Base-by-base conservation (phyloP, 495 filamentous ascomycete species). In the Tuber umbilicatum region DNA sequence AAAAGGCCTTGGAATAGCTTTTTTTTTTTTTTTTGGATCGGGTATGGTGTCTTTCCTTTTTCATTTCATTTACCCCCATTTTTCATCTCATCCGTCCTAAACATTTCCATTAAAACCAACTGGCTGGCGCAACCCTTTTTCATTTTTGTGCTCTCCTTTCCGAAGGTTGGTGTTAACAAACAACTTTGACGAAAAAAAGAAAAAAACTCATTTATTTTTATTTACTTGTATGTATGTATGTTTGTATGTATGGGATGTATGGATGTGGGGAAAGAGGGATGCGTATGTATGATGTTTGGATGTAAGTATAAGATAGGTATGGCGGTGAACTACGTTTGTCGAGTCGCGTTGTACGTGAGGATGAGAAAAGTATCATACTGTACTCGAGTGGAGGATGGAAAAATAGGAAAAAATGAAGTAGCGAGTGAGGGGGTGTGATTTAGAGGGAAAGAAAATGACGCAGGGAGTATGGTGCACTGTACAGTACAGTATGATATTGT, bases 61-160 rank as follows among this genome's bases (percentile, higher is more conserved):
- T 64, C 17, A 2, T 5, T 47, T 19, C 42, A 55, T 55, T 50
- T 27, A 0, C 2, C 42, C 42, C 42, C 47, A n/a, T 55, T 27
- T 27, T 55, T 23, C 23, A 55, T 27, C 47, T 50, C 12, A 12
- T n/a, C 2, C 47, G n/a, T 55, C 23, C 47, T n/a, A 55, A 55
- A n/a, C 21, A n/a, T n/a, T 27, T 76, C 40, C 31, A 40, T 70
- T 74, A 64, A 67, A 50, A 50, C 41, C 38, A 41, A 64, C 27
- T 42, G 42, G 69, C 31, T 21, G 43, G 40, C 37, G 31, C 19
- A 37, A 39, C 23, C 68, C 38, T 27, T 71, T 72, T 45, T 73
- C 47, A 35, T 35, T 74, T 43, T 71, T 78, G 31, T 47, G 10
- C 23, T 42, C 74, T 37, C 31, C 37, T 31, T 72, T 74, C 50